These are phyloP conservation scores for Phytophthora agathidicida DNA, from an alignment of 352 stramenopile genomes.

Conservation along the genomic window DNA sequence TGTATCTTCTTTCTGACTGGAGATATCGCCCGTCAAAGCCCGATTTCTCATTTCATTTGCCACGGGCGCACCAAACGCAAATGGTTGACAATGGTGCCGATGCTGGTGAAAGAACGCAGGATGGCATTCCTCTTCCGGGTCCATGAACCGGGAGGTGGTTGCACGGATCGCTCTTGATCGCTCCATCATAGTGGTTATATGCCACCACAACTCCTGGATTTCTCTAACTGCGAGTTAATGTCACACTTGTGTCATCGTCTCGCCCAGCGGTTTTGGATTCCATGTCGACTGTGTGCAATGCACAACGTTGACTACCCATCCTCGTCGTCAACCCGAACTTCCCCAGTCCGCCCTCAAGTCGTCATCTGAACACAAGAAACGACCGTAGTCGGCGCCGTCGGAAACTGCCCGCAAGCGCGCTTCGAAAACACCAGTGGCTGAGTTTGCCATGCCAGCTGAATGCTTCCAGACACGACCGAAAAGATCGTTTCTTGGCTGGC, in stretches of 20 bases:
- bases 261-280: no score
- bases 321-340: conserved; percentile 7
- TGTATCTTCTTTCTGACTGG: conserved; percentile 27
- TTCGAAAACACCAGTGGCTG: conserved; percentile 19
- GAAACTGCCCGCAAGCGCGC: conserved; percentile 19
- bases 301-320: conserved; percentile 13
- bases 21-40: conserved; percentile 6
- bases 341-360: conserved; percentile 19
- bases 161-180: no score
- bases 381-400: conserved; percentile 17
- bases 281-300: conserved; percentile 16
- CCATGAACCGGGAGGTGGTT: no score
- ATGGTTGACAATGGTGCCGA: neutral
- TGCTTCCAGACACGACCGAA: conserved; percentile 16
- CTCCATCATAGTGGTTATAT: no score
- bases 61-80: conserved; percentile 25
- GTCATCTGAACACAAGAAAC: conserved; percentile 21
- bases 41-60: conserved; percentile 27
- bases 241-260: no score
- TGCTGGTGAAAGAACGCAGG: no score
- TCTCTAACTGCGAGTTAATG: neutral
- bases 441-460: no score
- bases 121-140: no score
- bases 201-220: neutral
- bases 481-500: conserved; percentile 23